Percentiles rank a stretch among this genome's conserved stretches.
These are phyloP conservation scores for Celoporthe dispersa DNA, from an alignment of 2,329 filamentous ascomycete genomes.

Conservation along the genomic window DNA sequence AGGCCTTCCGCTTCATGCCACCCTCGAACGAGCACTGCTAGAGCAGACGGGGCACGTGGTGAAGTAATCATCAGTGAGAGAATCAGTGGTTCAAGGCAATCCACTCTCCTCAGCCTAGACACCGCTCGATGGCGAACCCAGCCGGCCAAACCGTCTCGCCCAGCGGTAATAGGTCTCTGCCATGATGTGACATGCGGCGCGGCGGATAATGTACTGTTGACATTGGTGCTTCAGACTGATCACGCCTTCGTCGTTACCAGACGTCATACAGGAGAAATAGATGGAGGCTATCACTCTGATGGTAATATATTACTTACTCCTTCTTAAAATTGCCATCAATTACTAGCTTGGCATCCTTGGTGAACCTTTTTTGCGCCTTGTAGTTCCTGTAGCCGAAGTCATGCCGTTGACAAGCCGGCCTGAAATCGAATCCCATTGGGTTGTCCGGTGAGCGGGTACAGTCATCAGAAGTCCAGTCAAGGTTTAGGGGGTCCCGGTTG, in stretches of 20 bases:
- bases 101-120: neutral
- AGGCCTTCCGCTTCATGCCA: neutral
- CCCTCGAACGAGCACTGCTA: neutral
- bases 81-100: neutral
- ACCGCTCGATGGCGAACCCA: neutral
- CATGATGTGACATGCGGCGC: neutral
- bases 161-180: neutral
- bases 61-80: neutral
- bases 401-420: constrained; percentile 55
- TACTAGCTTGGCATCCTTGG: constrained; percentile 42
- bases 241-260: neutral
- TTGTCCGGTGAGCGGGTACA: constrained; percentile 50
- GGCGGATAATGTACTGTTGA: neutral
- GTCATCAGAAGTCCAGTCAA: constrained; percentile 49
- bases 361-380: constrained; percentile 53
- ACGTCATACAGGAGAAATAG: neutral
- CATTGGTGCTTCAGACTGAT: constrained; percentile 4
- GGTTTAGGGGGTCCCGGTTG: constrained; percentile 42
- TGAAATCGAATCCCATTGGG: constrained; percentile 49
- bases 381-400: constrained; percentile 63
- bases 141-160: neutral
- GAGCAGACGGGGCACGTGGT: neutral
- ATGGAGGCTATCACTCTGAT: neutral
- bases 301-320: constrained; percentile 40
- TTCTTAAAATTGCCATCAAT: constrained; percentile 56